These are phyloP conservation scores for Collybia sordida DNA, from an alignment of 768 basidiomycete genomes.

Conservation along the genomic window DNA sequence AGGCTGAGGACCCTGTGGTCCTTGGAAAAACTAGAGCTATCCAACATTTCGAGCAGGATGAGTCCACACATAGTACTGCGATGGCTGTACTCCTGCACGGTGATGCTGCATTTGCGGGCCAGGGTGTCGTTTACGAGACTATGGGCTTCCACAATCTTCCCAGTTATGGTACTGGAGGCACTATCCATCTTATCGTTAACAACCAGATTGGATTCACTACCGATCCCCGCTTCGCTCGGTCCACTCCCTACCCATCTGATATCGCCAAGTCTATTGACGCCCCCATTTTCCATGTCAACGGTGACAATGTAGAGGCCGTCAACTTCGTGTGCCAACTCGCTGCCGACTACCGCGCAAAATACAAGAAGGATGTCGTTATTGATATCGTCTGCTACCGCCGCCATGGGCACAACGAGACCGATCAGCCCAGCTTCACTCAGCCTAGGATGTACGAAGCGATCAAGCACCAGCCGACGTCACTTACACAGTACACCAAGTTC, in stretches of 20 bases:
- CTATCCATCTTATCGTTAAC: slow-evolving; percentile 97
- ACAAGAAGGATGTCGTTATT: slow-evolving; percentile 97
- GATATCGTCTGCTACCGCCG: slow-evolving; percentile 99
- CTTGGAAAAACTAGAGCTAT: slow-evolving; percentile 98
- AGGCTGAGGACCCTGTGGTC: slow-evolving; percentile 97
- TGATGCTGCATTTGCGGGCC: slow-evolving; percentile 97
- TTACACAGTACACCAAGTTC: slow-evolving; percentile 91
- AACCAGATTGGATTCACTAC: slow-evolving; percentile 99
- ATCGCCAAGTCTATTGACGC: slow-evolving; percentile 98
- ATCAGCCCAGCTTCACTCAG: slow-evolving; percentile 98
- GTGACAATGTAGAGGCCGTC: slow-evolving; percentile 97
- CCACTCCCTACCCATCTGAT: slow-evolving; percentile 97
- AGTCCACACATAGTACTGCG: slow-evolving; percentile 75
- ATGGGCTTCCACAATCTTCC: slow-evolving; percentile 98
- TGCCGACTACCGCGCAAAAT: slow-evolving; percentile 97
- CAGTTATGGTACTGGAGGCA: slow-evolving; percentile 95
- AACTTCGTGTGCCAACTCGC: slow-evolving; percentile 98
- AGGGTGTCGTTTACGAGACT: slow-evolving; percentile 98
- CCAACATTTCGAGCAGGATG: slow-evolving; percentile 91
- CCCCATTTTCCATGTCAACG: slow-evolving; percentile 99
- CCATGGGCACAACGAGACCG: slow-evolving; percentile 99
- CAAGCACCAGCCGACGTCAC: slow-evolving; percentile 87
- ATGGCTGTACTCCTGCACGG: slow-evolving; percentile 97
- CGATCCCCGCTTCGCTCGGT: slow-evolving; percentile 95
- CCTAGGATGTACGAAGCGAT: slow-evolving; percentile 99